Evolutionary conservation across 2,329 filamentous ascomycete species (phyloP).

Genomic region (Penicillium sp.): DNA sequence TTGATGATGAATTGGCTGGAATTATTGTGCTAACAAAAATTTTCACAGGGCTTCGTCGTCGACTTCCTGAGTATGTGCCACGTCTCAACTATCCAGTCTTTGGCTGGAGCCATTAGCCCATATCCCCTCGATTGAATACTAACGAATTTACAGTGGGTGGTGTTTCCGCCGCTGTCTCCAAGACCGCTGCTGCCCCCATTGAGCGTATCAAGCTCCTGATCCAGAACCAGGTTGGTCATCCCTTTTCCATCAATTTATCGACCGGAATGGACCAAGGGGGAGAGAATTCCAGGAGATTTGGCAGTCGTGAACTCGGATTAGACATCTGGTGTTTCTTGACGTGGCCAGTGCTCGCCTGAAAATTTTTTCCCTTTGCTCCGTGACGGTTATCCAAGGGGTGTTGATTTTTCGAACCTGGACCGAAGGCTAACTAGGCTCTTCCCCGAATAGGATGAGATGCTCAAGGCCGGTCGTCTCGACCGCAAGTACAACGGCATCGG

Average conservation of each 20-base stretch:
- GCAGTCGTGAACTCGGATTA: neutral
- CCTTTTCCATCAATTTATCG: neutral
- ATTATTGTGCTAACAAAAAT: conserved; percentile 30
- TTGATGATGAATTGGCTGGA: neutral
- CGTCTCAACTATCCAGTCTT: conserved; percentile 1
- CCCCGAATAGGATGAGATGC: conserved; percentile 91
- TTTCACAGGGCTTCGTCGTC: conserved; percentile 78
- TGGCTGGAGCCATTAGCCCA: neutral
- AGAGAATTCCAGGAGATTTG: neutral
- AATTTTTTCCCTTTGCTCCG: conserved; percentile 14
- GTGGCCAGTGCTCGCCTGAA: conserved; percentile 5
- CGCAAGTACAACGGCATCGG: conserved; percentile 90
- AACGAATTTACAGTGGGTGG: conserved; percentile 78
- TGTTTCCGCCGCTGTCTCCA: conserved; percentile 99
- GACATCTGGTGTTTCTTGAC: neutral
- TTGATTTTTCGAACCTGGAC: neutral
- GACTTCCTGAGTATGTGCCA: conserved; percentile 94
- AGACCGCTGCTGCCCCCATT: conserved; percentile 99
- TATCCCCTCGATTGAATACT: conserved; percentile 31
- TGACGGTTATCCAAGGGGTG: neutral
- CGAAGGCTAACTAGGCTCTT: conserved; percentile 12
- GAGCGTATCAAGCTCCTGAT: conserved; percentile 99
- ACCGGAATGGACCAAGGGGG: neutral
- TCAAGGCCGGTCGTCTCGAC: conserved; percentile 97
- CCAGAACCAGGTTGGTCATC: conserved; percentile 91